Conservation (phyloP, 73 alveolate species). For the Paramecium tetraurelia region DNA sequence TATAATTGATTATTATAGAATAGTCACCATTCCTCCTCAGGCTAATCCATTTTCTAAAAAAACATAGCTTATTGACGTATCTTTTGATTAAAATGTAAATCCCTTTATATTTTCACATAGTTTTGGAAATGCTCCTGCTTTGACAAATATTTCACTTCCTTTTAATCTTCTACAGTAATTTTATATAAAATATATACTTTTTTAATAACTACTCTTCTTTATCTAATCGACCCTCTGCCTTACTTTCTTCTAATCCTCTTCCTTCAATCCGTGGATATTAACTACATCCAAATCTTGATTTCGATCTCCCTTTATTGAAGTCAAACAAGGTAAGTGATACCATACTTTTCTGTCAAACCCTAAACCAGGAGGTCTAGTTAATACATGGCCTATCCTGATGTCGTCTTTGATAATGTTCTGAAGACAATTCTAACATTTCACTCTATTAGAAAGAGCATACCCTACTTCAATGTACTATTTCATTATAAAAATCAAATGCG, state of each 20-base stretch:
- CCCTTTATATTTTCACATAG: neutral
- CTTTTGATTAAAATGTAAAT: neutral
- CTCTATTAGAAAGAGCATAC: conserved; percentile 17
- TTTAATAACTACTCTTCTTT: neutral
- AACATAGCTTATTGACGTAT: neutral
- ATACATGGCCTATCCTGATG: conserved; percentile 8
- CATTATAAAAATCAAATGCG: neutral
- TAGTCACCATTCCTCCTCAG: neutral
- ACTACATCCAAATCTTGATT: conserved; percentile 15
- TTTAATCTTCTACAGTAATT: neutral
- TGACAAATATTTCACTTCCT: neutral
- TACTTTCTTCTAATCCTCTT: conserved; percentile 1
- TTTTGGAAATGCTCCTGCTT: neutral
- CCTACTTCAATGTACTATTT: conserved; percentile 29
- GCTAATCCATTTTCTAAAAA: neutral
- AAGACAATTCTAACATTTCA: neutral
- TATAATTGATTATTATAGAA: neutral
- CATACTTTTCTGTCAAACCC: conserved; percentile 24
- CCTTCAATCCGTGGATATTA: neutral
- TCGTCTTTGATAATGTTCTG: neutral
- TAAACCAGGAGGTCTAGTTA: neutral
- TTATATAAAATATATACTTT: neutral
- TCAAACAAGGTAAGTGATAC: conserved; percentile 36
- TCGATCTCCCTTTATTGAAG: conserved; percentile 5
- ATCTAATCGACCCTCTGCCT: neutral